A percentile compares a stretch with the other conserved stretches of the same genome.
Evolutionary conservation across 352 stramenopile genomes (phyloP).

Genomic region (Aphanomyces stellatus): DNA sequence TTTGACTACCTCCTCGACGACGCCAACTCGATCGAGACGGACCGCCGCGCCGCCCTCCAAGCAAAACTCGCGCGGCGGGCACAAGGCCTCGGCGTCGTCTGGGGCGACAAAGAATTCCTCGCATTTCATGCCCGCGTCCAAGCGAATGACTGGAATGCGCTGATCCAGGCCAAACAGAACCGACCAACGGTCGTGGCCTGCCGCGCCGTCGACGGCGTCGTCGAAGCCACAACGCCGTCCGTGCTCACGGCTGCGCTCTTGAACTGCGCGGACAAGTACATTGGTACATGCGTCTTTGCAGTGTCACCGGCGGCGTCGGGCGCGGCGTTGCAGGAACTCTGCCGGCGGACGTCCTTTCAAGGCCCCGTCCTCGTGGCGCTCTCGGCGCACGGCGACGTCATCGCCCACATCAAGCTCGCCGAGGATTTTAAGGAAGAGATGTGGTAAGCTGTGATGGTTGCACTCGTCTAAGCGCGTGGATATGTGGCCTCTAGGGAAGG

Average conservation of each 20-base stretch:
- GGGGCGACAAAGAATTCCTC: slow-evolving; percentile 12
- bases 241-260: neutral
- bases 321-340: neutral
- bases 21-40: neutral
- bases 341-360: neutral
- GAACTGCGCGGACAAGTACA: neutral
- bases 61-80: neutral
- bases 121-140: neutral
- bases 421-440: slow-evolving; percentile 3
- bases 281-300: slow-evolving; percentile 15
- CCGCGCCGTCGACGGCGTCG: neutral
- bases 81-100: slow-evolving; percentile 19
- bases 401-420: neutral
- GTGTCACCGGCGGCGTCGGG: neutral
- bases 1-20: slow-evolving; percentile 7
- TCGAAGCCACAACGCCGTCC: neutral
- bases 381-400: neutral
- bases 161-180: slow-evolving; percentile 3
- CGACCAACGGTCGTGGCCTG: slow-evolving; percentile 2
- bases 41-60: neutral
- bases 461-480: too few relatives aligned
- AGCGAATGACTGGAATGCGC: neutral
- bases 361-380: neutral
- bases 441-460: slow-evolving; percentile 8
- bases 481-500: slow-evolving; percentile 3